Percentiles rank a stretch among this genome's conserved stretches.
These are phyloP conservation scores for Trichocladium antarcticum DNA, from an alignment of 495 filamentous ascomycete species.

Conservation along the genomic window DNA sequence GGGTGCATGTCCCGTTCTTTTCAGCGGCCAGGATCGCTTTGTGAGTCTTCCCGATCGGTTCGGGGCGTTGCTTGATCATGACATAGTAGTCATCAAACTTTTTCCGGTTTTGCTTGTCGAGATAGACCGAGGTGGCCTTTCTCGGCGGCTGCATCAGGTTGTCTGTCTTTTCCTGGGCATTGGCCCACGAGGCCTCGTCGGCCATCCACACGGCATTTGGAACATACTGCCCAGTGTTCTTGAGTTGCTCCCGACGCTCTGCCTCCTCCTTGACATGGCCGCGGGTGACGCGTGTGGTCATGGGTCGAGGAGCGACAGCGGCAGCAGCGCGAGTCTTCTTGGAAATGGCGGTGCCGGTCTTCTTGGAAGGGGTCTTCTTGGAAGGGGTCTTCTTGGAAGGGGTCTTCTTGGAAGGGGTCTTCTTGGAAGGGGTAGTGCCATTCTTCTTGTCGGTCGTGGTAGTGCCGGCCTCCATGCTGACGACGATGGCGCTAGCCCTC, in stretches of 20 bases:
- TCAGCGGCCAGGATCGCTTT: slow-evolving; percentile 17
- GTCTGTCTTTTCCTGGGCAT: slow-evolving; percentile 10
- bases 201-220: not conserved
- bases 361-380: too few species aligned
- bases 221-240: not conserved
- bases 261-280: too few species aligned
- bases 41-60: slow-evolving; percentile 10
- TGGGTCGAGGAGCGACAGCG: too few species aligned
- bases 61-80: not conserved
- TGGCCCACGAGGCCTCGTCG: slow-evolving; percentile 2
- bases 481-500: too few species aligned
- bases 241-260: not conserved
- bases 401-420: too few species aligned
- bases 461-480: too few species aligned
- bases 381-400: too few species aligned
- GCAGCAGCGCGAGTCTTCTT: too few species aligned
- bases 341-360: too few species aligned
- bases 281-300: too few species aligned
- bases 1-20: slow-evolving; percentile 2
- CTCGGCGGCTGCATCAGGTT: slow-evolving; percentile 13
- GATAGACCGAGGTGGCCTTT: not conserved
- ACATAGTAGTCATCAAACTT: slow-evolving; percentile 14
- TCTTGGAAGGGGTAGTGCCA: too few species aligned
- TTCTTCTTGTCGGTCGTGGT: too few species aligned
- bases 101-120: slow-evolving; percentile 7